Percentiles rank a stretch among this genome's conserved stretches.
phyloP scores from a whole-genome alignment of 2,329 filamentous ascomycete species.

The Fusarium secorum region DNA sequence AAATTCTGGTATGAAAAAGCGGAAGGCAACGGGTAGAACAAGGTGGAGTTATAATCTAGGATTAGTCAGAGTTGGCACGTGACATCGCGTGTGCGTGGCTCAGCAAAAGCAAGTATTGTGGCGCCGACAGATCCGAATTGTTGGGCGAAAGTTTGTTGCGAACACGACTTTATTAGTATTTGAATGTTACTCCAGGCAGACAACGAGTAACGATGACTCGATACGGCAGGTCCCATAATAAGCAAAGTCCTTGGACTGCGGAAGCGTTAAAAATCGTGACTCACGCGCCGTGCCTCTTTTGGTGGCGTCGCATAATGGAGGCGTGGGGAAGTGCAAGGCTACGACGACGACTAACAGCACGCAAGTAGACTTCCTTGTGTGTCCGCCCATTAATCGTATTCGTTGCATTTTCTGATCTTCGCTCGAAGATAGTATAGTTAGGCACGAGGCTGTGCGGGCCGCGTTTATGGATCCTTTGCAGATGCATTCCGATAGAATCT shows the following conservation, averaged over 20 bases:
- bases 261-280: conserved; percentile 32
- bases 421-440: conserved; percentile 24
- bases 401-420: conserved; percentile 21
- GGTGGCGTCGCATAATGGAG: conserved; percentile 36
- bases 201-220: conserved; percentile 34
- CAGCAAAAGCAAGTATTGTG: conserved; percentile 28
- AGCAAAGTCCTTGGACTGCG: conserved; percentile 27
- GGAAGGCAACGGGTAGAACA: conserved; percentile 38
- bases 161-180: conserved; percentile 41
- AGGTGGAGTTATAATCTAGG: conserved; percentile 35
- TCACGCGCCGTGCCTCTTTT: conserved; percentile 33
- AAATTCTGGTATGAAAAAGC: conserved; percentile 47
- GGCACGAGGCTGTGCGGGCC: conserved; percentile 26
- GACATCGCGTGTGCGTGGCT: conserved; percentile 37
- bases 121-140: conserved; percentile 36
- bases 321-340: conserved; percentile 39
- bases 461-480: conserved; percentile 1
- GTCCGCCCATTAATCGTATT: not conserved
- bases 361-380: conserved; percentile 3
- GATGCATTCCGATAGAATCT: conserved; percentile 14
- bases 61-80: conserved; percentile 47
- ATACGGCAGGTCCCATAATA: conserved; percentile 20
- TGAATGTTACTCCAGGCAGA: conserved; percentile 33
- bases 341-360: conserved; percentile 36
- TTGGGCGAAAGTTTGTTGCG: conserved; percentile 11